Percentiles rank a stretch among this genome's conserved stretches.
Conservation (phyloP, 2,329 filamentous ascomycete genomes). For the Pseudogymnoascus verrucosus region DNA sequence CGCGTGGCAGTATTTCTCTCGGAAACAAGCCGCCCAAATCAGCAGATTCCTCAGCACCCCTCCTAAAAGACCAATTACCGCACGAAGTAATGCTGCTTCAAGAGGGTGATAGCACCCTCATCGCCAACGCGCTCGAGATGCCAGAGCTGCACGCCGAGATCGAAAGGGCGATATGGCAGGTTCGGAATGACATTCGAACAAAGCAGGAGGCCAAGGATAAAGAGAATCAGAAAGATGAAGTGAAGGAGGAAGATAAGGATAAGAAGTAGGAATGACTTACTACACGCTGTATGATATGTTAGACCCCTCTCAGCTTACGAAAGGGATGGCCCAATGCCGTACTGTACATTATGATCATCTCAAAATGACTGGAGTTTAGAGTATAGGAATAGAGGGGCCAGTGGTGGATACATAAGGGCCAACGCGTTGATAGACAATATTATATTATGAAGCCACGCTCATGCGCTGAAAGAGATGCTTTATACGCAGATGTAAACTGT, state of each 20-base stretch:
- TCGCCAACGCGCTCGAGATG: slow-evolving; percentile 55
- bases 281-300: slow-evolving; percentile 1
- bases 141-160: slow-evolving; percentile 66
- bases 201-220: slow-evolving; percentile 22
- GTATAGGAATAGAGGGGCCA: neutral
- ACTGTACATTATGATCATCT: slow-evolving; percentile 9
- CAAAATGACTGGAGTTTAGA: neutral
- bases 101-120: slow-evolving; percentile 44
- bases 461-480: neutral
- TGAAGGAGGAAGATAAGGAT: slow-evolving; percentile 14
- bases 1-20: slow-evolving; percentile 9
- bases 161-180: slow-evolving; percentile 69
- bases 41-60: slow-evolving; percentile 21
- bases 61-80: slow-evolving; percentile 17
- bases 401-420: slow-evolving; percentile 1
- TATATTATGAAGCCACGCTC: neutral
- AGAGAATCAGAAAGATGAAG: slow-evolving; percentile 12
- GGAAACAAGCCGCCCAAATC: neutral
- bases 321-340: neutral
- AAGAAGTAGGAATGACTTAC: slow-evolving; percentile 13
- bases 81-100: slow-evolving; percentile 38
- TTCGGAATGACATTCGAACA: slow-evolving; percentile 37
- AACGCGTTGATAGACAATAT: neutral
- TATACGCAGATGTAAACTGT: neutral
- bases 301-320: neutral